Percentiles rank a stretch among this genome's conserved stretches.
These are phyloP conservation scores for Phytophthora macrochlamydospora DNA, from an alignment of 352 stramenopile species.

Conservation along the genomic window DNA sequence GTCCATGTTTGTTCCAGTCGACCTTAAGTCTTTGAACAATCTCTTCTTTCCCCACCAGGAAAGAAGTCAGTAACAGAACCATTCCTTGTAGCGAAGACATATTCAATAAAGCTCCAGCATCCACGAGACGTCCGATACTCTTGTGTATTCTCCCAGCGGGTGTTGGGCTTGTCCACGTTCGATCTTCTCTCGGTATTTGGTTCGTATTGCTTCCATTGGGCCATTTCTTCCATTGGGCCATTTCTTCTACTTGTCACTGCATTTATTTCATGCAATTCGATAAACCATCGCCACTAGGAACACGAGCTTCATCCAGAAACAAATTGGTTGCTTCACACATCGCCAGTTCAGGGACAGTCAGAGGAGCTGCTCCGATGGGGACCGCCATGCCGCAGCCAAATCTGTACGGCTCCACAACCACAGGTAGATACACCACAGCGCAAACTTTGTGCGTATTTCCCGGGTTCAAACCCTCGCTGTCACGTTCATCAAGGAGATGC, in stretches of 20 bases:
- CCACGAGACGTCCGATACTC: constrained; percentile 36
- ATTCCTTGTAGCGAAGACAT: constrained; percentile 33
- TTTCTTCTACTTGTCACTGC: constrained; percentile 20
- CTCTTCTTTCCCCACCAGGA: constrained; percentile 51
- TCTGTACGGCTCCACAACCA: too few relatives aligned
- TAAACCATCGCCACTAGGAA: constrained; percentile 10
- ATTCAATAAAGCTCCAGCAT: constrained; percentile 43
- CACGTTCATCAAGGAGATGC: too few relatives aligned
- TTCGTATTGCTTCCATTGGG: constrained; percentile 22
- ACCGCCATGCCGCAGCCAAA: too few relatives aligned
- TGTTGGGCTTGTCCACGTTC: not conserved
- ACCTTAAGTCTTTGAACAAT: constrained; percentile 25
- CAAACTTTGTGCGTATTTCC: too few relatives aligned
- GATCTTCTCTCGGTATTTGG: constrained; percentile 18
- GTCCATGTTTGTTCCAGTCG: constrained; percentile 46
- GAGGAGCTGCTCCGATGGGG: not conserved
- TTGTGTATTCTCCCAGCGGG: not conserved
- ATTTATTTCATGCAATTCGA: constrained; percentile 14
- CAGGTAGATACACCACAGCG: too few relatives aligned
- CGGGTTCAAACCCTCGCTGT: too few relatives aligned
- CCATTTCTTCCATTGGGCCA: constrained; percentile 43
- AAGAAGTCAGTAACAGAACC: constrained; percentile 64
- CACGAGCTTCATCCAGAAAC: constrained; percentile 44
- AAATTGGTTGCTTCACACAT: constrained; percentile 37
- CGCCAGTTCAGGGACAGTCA: constrained; percentile 21